Base-by-base conservation (phyloP, 176 grass and related monocot genomes). In the Dendrocalamus sinicus region DNA sequence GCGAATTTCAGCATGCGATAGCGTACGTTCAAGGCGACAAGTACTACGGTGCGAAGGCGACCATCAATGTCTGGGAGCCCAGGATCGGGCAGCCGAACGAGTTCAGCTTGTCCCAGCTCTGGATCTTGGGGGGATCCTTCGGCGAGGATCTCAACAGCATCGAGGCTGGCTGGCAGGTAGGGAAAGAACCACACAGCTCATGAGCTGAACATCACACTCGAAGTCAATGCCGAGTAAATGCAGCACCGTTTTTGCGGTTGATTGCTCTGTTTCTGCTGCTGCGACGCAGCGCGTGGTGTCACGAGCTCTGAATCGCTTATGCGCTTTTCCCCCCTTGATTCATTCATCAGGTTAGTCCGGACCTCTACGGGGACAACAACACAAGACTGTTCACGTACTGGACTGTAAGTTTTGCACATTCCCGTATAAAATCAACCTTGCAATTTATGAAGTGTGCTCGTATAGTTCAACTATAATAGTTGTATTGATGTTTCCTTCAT, bases 141-240 rank as follows among this genome's bases (percentile, higher is more conserved):
- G 91, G 90, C 43, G 83, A 91, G 80, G 91, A 98, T 76, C 90
- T 95, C 55, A 98, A 95, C 88, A 98, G 90, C 84, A 94, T 98
- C 35, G 96, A 98, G 88, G 96, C 90, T 50, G 96, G 96, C 35
- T 98, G 93, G 96, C 93, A 98, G 93, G 96, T 98, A 87, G 13
- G 15, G 63, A 77, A 28, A 81, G 15, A 88, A 43, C 82, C 54
- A 0, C 75, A 24, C 20, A 59, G 17, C 65, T 77, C 76, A 60
- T 85, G 64, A 92, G 70, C 82, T 71, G 14, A 66, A 17, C 6
- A 17, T 70, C 45, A 62, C 35, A 57, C 70, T 14, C 71, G 35
- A 53, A 43, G 61, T 22, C 81, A 71, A 77, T 72, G n/a, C 39
- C 20, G 12, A 88, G 71, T 90, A 88, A 88, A 90, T 90, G 87